Base-by-base conservation (phyloP, 345 rosid species). In the Cochlearia excelsa region DNA sequence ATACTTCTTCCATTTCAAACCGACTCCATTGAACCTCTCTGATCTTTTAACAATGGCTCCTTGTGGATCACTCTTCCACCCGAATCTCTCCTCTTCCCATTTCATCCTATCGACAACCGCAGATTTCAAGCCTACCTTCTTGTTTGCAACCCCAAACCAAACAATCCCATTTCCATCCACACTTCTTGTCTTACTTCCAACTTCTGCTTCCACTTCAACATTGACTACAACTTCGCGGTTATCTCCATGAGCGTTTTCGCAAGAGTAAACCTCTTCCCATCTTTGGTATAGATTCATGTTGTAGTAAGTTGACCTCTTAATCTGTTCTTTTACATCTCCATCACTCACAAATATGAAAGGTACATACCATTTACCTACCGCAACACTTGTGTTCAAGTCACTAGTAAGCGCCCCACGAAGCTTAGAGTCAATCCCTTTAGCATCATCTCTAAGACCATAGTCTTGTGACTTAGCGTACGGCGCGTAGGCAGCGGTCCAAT, bases 281-380 rank as follows among this genome's bases (percentile, higher is more conserved):
- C 69, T 74, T 39, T 87, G 87, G 59, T 74, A 66, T 7, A 87
- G 82, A 8, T 78, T 74, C 80, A 84, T 75, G 41, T 57, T 62
- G 30, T 87, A 87, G 50, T 77, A 74, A 65, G 65, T 72, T 27
- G 91, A 71, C n/a, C 5, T 71, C 55, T 48, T 68, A 42, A 80
- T 52, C 39, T 84, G 90, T 8, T 84, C 67, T 49, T 67, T 66
- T 23, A 61, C 39, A 2, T 38, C 40, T 46, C 49, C 59, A 9
- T 87, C 95, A 35, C 57, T 82, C 7, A 84, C 54, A 26, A 82
- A 82, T 70, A 87, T 54, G 70, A 82, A 87, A 11, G 89, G 95
- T 11, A 80, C 82, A 33, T 81, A 87, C 95, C 89, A 87, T 51
- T 65, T 79, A 9, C 89, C 95, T 4, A 82, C 80, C 4, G 55